Evolutionary conservation across 768 basidiomycete genomes (phyloP).

Genomic region (Stropharia rugosoannulata): DNA sequence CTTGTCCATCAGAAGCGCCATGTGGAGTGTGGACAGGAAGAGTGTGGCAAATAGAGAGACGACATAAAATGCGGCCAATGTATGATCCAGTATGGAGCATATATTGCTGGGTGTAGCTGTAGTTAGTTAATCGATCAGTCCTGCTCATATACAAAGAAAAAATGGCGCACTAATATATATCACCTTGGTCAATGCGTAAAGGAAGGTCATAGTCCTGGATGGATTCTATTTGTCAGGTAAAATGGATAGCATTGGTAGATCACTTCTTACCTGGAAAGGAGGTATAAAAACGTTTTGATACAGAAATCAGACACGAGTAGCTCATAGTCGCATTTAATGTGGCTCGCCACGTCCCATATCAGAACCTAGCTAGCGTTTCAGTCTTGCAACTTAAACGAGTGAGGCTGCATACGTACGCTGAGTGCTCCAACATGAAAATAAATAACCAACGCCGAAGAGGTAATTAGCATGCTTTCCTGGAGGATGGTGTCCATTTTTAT

Average conservation of each 20-base stretch:
- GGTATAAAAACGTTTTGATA: not conserved
- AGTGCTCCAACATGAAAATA: conserved; percentile 4
- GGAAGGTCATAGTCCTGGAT: not conserved
- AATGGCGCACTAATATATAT: not conserved
- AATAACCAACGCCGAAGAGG: not conserved
- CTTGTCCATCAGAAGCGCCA: not conserved
- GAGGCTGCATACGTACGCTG: not conserved
- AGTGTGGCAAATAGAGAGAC: not conserved
- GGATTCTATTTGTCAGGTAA: not conserved
- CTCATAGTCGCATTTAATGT: not conserved
- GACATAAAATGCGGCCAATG: not conserved
- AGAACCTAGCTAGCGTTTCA: conserved; percentile 1
- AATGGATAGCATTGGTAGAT: not conserved
- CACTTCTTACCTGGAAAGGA: not conserved
- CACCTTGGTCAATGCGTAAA: not conserved
- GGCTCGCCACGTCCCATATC: conserved; percentile 4
- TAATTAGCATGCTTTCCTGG: not conserved
- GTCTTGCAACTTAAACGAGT: not conserved
- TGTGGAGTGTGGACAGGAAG: not conserved
- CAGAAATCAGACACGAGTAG: conserved; percentile 2
- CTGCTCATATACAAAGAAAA: not conserved
- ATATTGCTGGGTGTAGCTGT: not conserved
- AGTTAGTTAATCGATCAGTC: not conserved
- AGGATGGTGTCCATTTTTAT: not conserved
- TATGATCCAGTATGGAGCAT: not conserved